Evolutionary conservation across 805 yeast species (phyloP), one percentile per base, ranked within the genome.

Genomic region (Nakazawaea ernobii): DNA sequence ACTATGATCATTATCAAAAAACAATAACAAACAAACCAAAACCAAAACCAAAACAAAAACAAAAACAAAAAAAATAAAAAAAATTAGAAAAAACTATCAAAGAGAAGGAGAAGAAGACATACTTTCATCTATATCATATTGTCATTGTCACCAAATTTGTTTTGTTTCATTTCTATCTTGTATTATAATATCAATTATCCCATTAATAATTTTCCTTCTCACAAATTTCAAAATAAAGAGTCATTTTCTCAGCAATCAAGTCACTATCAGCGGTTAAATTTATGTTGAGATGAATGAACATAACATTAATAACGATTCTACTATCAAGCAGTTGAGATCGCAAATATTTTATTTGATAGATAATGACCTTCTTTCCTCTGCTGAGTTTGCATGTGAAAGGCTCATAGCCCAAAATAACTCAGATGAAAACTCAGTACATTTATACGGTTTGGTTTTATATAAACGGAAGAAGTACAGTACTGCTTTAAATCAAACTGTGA

Each of bases 381-480:
- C 98, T 1, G 90, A 84, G 58, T 88, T 94, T 65, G 82, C 92
- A 4, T 80, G 90, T 14, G 98, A 94, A 61, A 71, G 95, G 53
- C 69, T 89, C 20, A 65, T 85, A 32, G 88, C 96, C 1, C 75
- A 79, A 43, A 73, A 73, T 41, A 69, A 71, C n/a, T 62, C 71
- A 35, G 75, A 79, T 52, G 61, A 75, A 6, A 87, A 83, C 46
- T 75, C 91, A 8, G 60, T 77, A 4, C 86, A 88, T 61, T 67
- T 90, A 35, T 82, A 86, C 59, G 88, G 86, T 13, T 66, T 86
- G 35, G 81, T 86, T 1, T 70, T 86, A 46, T 80, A 66, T 57
- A 79, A 82, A 48, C 77, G 73, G 51, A 70, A 71, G 13, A 76
- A 82, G 54, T 79, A 66, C 63, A 82, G 82, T 51, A 68, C 88